Evolutionary conservation across 2,329 filamentous ascomycete genomes (phyloP).

Genomic region (Aspergillus sp.): DNA sequence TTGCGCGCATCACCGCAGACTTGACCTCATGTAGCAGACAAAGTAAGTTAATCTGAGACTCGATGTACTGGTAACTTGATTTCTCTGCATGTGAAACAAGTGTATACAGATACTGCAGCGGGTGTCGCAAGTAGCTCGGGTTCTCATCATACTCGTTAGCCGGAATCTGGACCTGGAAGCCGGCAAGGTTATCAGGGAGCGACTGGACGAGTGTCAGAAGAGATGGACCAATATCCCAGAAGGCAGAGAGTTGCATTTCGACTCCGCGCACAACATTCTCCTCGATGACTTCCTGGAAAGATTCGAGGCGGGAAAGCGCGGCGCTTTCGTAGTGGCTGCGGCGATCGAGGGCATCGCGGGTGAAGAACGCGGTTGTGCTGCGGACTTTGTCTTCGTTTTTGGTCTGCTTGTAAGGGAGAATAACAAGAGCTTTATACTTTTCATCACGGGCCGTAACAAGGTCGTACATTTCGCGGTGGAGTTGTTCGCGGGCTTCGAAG

Average conservation of each 20-base stretch:
- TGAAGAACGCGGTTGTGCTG: slow-evolving; percentile 79
- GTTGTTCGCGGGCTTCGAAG: slow-evolving; percentile 85
- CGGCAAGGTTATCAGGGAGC: slow-evolving; percentile 59
- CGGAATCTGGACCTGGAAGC: slow-evolving; percentile 76
- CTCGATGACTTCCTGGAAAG: slow-evolving; percentile 77
- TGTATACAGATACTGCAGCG: slow-evolving; percentile 86
- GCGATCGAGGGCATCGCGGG: slow-evolving; percentile 71
- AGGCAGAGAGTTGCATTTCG: slow-evolving; percentile 86
- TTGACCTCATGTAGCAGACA: slow-evolving; percentile 90
- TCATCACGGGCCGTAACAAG: slow-evolving; percentile 81
- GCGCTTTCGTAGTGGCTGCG: slow-evolving; percentile 70
- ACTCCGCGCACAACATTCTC: slow-evolving; percentile 83
- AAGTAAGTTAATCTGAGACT: slow-evolving; percentile 85
- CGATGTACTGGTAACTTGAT: slow-evolving; percentile 94
- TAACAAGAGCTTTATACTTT: slow-evolving; percentile 79
- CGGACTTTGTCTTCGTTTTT: slow-evolving; percentile 76
- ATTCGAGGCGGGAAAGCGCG: slow-evolving; percentile 69
- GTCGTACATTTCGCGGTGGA: slow-evolving; percentile 83
- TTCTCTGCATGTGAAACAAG: slow-evolving; percentile 85
- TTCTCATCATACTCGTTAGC: slow-evolving; percentile 80
- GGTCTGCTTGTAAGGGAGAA: slow-evolving; percentile 73
- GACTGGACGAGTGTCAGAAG: slow-evolving; percentile 76
- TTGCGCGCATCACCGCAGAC: slow-evolving; percentile 70
- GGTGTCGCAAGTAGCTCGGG: slow-evolving; percentile 74
- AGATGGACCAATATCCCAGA: slow-evolving; percentile 95